Evolutionary conservation across 1,139 yeast species (phyloP).

Genomic region (Kurtzmaniella quercitrusa): DNA sequence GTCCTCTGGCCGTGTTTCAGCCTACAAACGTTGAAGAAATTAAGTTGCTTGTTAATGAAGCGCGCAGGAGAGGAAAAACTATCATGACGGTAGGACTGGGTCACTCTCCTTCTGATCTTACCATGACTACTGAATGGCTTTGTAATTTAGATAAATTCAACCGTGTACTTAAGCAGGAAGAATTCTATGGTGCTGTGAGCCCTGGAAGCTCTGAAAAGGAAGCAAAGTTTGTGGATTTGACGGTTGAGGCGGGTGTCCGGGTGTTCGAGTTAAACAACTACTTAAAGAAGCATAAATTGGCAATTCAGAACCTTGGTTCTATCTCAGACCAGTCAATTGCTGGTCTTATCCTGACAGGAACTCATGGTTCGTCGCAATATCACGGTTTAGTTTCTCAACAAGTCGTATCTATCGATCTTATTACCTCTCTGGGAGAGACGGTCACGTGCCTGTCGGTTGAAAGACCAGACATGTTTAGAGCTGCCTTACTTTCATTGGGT

Average conservation of each 20-base stretch:
- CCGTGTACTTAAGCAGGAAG: constrained; percentile 42
- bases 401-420: constrained; percentile 69
- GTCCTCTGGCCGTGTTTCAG: constrained; percentile 75
- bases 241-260: constrained; percentile 90
- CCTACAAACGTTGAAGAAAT: constrained; percentile 68
- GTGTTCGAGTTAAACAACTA: constrained; percentile 72
- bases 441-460: constrained; percentile 66
- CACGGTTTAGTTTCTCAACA: constrained; percentile 91
- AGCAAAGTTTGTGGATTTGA: constrained; percentile 78
- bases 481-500: constrained; percentile 85
- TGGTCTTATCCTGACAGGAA: constrained; percentile 92
- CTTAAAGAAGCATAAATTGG: constrained; percentile 61
- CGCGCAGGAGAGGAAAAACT: constrained; percentile 57
- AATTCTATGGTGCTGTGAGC: constrained; percentile 35
- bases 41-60: constrained; percentile 58
- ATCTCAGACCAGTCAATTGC: constrained; percentile 93
- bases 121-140: constrained; percentile 87
- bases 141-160: constrained; percentile 79
- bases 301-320: constrained; percentile 89
- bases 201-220: constrained; percentile 22
- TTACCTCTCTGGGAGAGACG: constrained; percentile 70
- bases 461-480: constrained; percentile 70
- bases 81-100: constrained; percentile 90
- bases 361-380: constrained; percentile 92
- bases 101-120: constrained; percentile 89